Base-by-base conservation (phyloP, 352 stramenopile genomes). In the Pythium aquatile region DNA sequence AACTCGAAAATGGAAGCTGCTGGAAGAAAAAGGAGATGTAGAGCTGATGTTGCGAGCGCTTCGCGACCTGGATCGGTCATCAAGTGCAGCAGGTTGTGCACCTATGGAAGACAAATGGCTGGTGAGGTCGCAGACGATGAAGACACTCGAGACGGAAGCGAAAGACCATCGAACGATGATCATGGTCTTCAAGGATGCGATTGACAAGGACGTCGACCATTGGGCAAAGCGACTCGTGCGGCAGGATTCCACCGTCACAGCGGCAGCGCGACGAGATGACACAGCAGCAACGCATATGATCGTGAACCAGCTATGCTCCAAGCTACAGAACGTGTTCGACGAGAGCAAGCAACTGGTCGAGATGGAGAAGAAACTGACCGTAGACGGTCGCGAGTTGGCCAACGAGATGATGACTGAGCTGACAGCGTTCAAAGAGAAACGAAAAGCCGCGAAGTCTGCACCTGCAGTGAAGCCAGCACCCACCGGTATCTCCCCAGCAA, bases 81-180 rank as follows among this genome's bases (percentile, higher is more conserved):
- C 61, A 10, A 16, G 44, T 24, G 32, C 30, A 20, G 35, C 61
- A 3, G 29, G 59, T 47, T 42, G 42, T 5, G 39, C 37, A 46
- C 61, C 72, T 11, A 69, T 61, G 0, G 76, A 89, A 66, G 73
- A 83, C 37, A 66, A 80, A 10, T 94, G 83, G 85, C 68, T 92
- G 0, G 70, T 75, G 30, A 78, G 73, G 20, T 77, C 81, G 1
- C 76, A 91, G 29, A 77, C 80, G 52, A 76, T 94, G 46, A 83
- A 81, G 26, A 46, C 63, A 0, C 75, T 91, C 33, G 86, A 95
- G 37, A 81, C 72, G 14, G 78, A 93, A 51, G 76, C 77, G 1
- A 95, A 93, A 69, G 86, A 95, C 42, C 78, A 89, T 28, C 78
- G 86, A 1, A 95, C 85, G 14, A 75, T 93, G 33, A 89, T 95